Base-by-base conservation (phyloP, 2,329 filamentous ascomycete species). In the Pseudomassariella vexata region DNA sequence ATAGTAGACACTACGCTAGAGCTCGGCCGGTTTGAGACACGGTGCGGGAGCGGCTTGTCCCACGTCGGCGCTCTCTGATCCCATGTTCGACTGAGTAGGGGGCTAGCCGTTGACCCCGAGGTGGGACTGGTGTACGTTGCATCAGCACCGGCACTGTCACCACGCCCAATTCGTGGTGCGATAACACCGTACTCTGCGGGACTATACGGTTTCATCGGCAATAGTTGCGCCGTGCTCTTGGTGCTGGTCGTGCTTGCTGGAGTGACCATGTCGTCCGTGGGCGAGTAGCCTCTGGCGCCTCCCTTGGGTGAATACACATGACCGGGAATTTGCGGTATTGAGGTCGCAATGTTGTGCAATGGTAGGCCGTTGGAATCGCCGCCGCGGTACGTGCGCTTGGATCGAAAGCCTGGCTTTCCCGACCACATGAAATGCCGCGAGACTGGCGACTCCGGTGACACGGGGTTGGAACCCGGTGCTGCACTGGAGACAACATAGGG, bases 211-310 rank as follows among this genome's bases (percentile, higher is more conserved):
- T 44, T 45, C n/a, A 53, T 28, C 3, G 50, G 51, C 14, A 54
- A 32, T n/a, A 54, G 46, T n/a, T 53, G 48, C 1, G 48, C 32
- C 2, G 50, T 55, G 37, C 49, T 53, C 23, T 40, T 45, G 5
- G 45, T 50, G 37, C 50, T 54, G n/a, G 44, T 49, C 3, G 50
- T 49, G 39, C 50, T 55, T 18, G 38, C 39, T 2, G 51, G 52
- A 18, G 45, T 36, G n/a, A 19, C 23, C 23, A 25, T 45, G 17
- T 52, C 47, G n/a, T 53, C 53, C 1, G 41, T 31, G 2, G 51
- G 49, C 2, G 52, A 53, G 39, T 50, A 54, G 18, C 42, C 43
- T 8, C 46, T 41, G 9, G 47, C 45, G n/a, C n/a, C n/a, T n/a
- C n/a, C n/a, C 23, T 50, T 50, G 6, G 53, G 50, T 4, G 53